Evolutionary conservation across 805 yeast species (phyloP).

Genomic region (Debaryomyces maramus): DNA sequence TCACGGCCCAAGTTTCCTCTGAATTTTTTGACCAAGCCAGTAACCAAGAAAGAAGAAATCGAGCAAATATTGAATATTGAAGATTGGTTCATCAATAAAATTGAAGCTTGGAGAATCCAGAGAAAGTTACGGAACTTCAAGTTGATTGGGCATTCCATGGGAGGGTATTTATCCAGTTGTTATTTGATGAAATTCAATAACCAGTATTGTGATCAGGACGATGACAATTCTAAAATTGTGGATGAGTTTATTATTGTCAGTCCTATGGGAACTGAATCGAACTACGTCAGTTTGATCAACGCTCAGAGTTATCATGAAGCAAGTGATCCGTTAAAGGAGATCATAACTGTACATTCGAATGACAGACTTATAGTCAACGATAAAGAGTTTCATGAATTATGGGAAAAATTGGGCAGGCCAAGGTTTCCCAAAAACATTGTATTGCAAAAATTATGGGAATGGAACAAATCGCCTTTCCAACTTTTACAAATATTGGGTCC

Average conservation of each 20-base stretch:
- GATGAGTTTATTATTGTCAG: constrained; percentile 31
- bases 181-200: constrained; percentile 41
- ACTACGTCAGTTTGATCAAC: constrained; percentile 33
- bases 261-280: constrained; percentile 47
- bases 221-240: constrained; percentile 15
- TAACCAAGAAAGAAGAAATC: constrained; percentile 23
- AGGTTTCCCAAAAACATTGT: constrained; percentile 34
- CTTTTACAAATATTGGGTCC: constrained; percentile 40
- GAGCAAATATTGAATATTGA: constrained; percentile 34
- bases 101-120: constrained; percentile 36
- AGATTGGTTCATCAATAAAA: constrained; percentile 41
- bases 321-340: constrained; percentile 37
- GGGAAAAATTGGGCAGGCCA: constrained; percentile 39
- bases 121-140: constrained; percentile 26
- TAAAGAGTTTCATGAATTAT: constrained; percentile 20
- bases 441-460: constrained; percentile 37
- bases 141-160: constrained; percentile 44
- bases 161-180: constrained; percentile 41
- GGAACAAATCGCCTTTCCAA: constrained; percentile 40
- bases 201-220: constrained; percentile 6
- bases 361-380: constrained; percentile 18
- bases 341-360: constrained; percentile 17
- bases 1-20: constrained; percentile 40
- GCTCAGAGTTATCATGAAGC: constrained; percentile 35
- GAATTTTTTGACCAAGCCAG: constrained; percentile 23